phyloP scores from a whole-genome alignment of 441 rosid species.

The Populus tomentosa region DNA sequence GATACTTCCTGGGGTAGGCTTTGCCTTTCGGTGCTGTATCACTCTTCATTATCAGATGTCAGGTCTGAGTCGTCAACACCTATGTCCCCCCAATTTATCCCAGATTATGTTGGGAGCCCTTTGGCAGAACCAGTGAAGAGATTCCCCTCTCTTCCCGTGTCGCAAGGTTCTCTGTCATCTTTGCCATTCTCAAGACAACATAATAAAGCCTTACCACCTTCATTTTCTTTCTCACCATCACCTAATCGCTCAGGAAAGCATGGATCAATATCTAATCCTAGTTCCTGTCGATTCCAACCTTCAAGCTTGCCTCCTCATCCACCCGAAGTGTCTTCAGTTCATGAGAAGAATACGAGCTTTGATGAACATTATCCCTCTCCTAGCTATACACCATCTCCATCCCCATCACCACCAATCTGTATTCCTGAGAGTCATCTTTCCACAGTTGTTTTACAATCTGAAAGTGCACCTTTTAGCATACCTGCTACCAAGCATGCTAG shows the following conservation, averaged over 20 bases:
- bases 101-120: slow-evolving; percentile 94
- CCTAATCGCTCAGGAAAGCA: slow-evolving; percentile 70
- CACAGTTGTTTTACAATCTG: slow-evolving; percentile 43
- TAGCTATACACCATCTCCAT: slow-evolving; percentile 62
- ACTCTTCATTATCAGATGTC: slow-evolving; percentile 51
- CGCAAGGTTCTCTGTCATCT: slow-evolving; percentile 72
- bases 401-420: slow-evolving; percentile 62
- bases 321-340: slow-evolving; percentile 42
- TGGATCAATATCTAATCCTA: slow-evolving; percentile 39
- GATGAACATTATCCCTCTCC: slow-evolving; percentile 69
- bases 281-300: too few relatives aligned
- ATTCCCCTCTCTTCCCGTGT: slow-evolving; percentile 62
- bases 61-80: slow-evolving; percentile 67
- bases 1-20: slow-evolving; percentile 84
- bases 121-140: slow-evolving; percentile 80
- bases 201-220: slow-evolving; percentile 66
- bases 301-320: slow-evolving; percentile 13
- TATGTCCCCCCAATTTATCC: slow-evolving; percentile 73
- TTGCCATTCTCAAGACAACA: slow-evolving; percentile 63
- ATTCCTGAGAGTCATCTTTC: slow-evolving; percentile 41
- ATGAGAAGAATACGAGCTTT: slow-evolving; percentile 39
- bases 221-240: slow-evolving; percentile 69
- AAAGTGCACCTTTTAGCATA: slow-evolving; percentile 78
- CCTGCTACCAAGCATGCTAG: slow-evolving; percentile 37
- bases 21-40: slow-evolving; percentile 71